Base-by-base conservation (phyloP, 2,329 filamentous ascomycete genomes). In the Aspergillus eucalypticola region DNA sequence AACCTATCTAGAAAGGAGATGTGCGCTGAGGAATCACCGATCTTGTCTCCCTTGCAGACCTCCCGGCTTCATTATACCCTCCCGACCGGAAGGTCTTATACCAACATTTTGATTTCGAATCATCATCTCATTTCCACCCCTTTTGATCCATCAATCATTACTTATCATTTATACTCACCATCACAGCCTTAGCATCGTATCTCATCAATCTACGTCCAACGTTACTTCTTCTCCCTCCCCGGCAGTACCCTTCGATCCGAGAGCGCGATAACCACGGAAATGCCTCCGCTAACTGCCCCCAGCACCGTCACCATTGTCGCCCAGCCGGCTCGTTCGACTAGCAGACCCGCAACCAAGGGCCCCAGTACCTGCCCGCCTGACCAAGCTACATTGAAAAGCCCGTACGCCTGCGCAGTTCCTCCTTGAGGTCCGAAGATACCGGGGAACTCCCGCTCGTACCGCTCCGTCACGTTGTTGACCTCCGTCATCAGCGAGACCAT, bases 401-500 rank as follows among this genome's bases (percentile, higher is more conserved):
- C 82, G 66, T 86, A 86, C 0, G 83, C 85, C 63, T 87, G 82
- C 5, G 84, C 85, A 69, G 85, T 82, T 0, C 84, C 84, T 3
- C 84, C 83, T 58, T 79, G 81, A 19, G 72, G 72, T 1, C 85
- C 84, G 67, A 86, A 87, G 5, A 82, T 72, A 1, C 79, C 77
- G 1, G 80, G 79, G 5, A 75, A 73, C 48, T 78, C 75, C 57
- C 74, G 76, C 66, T 86, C 84, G 67, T 85, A 85, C 1, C 76
- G 78, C 58, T 83, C 81, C 0, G 86, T 81, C 1, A 84, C 76
- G 49, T 82, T 81, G 2, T 81, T 81, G 49, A 92, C 86, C 75
- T 91, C 90, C 0, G 88, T 88, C 85, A 91, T 89, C 27, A 90
- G 74, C 0, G 88, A 84, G 1, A 87, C 84, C 64, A 87, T 82